A percentile compares a stretch with the other conserved stretches of the same genome.
Evolutionary conservation across 495 filamentous ascomycete species (phyloP).

Genomic region (Chaetomium cochliodes): DNA sequence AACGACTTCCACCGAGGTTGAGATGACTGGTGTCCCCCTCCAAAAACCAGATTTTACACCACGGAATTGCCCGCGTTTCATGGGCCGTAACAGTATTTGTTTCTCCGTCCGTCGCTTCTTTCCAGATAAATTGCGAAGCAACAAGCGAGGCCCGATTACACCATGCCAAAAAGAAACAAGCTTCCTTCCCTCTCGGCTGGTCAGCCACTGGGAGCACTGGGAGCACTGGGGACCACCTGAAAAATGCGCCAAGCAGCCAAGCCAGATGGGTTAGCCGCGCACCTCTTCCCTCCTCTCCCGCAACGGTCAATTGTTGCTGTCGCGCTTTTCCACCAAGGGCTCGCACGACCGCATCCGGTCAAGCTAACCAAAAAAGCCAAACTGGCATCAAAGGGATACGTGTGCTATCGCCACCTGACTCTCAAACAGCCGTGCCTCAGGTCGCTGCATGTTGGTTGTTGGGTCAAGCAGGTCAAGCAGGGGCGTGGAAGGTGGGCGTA

Average conservation of each 20-base stretch:
- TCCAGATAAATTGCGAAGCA: neutral
- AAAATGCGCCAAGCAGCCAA: conserved; percentile 27
- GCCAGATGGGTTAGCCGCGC: conserved; percentile 36
- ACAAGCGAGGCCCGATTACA: neutral
- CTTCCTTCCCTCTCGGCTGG: conserved; percentile 13
- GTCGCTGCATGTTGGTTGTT: conserved; percentile 7
- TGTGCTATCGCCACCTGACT: too few relatives aligned
- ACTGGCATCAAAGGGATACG: neutral
- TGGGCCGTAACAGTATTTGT: neutral
- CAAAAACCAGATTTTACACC: neutral
- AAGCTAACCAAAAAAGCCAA: neutral
- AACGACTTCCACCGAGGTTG: neutral
- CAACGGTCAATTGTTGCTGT: too few relatives aligned
- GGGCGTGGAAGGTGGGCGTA: too few relatives aligned
- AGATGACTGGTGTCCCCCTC: neutral
- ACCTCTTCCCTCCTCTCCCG: conserved; percentile 2
- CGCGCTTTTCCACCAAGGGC: neutral
- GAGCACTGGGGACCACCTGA: neutral
- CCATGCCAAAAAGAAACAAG: conserved; percentile 14
- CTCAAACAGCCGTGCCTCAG: conserved; percentile 7
- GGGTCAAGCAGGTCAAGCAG: neutral
- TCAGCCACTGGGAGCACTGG: conserved; percentile 16
- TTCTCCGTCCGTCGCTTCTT: neutral
- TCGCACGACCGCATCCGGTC: neutral
- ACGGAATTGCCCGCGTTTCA: conserved; percentile 2